phyloP scores from a whole-genome alignment of 1,139 yeast genomes.

The Meyerozyma athensensis region DNA sequence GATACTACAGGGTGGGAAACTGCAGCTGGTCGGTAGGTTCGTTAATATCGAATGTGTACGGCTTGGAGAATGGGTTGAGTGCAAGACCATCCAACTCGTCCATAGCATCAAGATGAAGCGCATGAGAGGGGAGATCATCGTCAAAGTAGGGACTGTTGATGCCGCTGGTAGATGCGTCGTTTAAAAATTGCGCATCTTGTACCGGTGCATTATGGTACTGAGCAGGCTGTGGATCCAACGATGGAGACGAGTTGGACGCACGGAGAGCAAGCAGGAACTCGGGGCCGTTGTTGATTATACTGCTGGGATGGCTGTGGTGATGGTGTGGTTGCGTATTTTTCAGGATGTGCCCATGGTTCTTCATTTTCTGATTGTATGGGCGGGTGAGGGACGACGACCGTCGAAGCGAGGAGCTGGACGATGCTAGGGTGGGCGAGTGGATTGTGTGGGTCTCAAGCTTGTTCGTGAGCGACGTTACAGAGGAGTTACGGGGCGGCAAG shows the following conservation, averaged over 20 bases:
- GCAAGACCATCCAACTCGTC: neutral
- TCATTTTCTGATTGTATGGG: constrained; percentile 20
- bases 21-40: neutral
- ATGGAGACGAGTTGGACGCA: neutral
- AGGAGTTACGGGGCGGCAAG: constrained; percentile 11
- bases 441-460: constrained; percentile 26
- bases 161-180: neutral
- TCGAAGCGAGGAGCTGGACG: constrained; percentile 12
- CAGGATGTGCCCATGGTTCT: constrained; percentile 27
- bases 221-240: neutral
- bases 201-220: neutral
- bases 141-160: neutral
- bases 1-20: neutral
- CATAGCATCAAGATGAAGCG: neutral
- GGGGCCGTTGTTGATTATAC: constrained; percentile 9
- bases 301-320: constrained; percentile 5
- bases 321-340: constrained; percentile 21
- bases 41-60: neutral
- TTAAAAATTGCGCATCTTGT: neutral
- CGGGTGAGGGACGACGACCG: constrained; percentile 16
- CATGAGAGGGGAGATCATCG: constrained; percentile 1
- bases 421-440: constrained; percentile 20
- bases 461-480: constrained; percentile 24
- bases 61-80: neutral
- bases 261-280: constrained; percentile 5